Conservation (phyloP, 768 basidiomycete genomes). For the Thelephora aurantiotincta region DNA sequence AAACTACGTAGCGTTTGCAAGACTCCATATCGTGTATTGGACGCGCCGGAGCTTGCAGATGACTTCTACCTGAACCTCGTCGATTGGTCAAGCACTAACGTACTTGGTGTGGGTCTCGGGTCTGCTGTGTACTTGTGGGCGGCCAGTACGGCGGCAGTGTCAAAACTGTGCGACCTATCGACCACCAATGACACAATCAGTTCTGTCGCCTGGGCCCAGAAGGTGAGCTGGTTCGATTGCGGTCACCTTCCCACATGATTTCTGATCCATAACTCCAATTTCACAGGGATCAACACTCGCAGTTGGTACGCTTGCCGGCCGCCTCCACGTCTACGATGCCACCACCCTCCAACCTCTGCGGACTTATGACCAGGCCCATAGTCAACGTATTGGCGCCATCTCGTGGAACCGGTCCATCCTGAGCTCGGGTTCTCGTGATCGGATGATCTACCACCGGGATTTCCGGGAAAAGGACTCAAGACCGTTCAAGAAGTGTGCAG, state of each 20-base stretch:
- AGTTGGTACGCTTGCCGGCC: conserved; percentile 82
- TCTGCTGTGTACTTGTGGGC: conserved; percentile 95
- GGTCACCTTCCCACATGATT: not conserved
- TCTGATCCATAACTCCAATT: not conserved
- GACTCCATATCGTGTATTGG: conserved; percentile 92
- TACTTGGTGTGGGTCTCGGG: conserved; percentile 86
- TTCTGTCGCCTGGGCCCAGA: conserved; percentile 89
- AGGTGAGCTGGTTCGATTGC: conserved; percentile 21
- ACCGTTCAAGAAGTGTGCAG: conserved; percentile 59
- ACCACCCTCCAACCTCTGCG: conserved; percentile 58
- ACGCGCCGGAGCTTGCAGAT: conserved; percentile 93
- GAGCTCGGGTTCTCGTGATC: conserved; percentile 84
- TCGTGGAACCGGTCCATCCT: conserved; percentile 88
- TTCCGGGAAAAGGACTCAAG: conserved; percentile 54
- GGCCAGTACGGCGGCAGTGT: conserved; percentile 84
- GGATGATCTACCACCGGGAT: conserved; percentile 84
- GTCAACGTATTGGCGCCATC: conserved; percentile 81
- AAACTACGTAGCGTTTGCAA: conserved; percentile 76
- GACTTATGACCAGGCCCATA: conserved; percentile 75
- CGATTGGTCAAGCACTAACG: conserved; percentile 93
- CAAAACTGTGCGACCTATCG: conserved; percentile 75
- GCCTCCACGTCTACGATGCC: conserved; percentile 90
- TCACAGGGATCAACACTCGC: conserved; percentile 72
- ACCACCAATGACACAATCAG: conserved; percentile 60
- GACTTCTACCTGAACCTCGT: conserved; percentile 98